Evolutionary conservation across 2,329 filamentous ascomycete genomes (phyloP), one percentile per base, ranked within the genome.

Genomic region (Chalaropsis thielavioides): DNA sequence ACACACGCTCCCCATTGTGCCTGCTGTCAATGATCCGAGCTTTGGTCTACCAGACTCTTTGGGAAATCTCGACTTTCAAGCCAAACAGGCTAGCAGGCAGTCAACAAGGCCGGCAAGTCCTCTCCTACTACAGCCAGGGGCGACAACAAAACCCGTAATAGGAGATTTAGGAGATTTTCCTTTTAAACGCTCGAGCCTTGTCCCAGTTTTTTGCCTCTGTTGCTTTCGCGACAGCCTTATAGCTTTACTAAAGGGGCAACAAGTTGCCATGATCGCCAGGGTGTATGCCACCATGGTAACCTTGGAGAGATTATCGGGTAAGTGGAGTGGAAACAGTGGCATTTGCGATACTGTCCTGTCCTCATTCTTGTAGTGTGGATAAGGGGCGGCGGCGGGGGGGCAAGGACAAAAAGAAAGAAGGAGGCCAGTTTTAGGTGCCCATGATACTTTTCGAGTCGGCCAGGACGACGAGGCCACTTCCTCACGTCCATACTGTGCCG

Each of bases 191-290:
- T 56, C 51, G 51, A 56, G 51, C 51, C 51, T n/a, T 56, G 51
- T 56, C 51, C 51, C 3, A 56, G n/a, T 10, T n/a, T 56, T 56
- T 56, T 56, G 51, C 51, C 27, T 56, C 51, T 56, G 51, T 56
- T 35, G 13, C 27, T 56, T 56, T 56, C 51, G 51, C 51, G 51
- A 56, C 51, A 56, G 51, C 51, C 51, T 56, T 56, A 56, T 56
- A 56, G 51, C 24, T 56, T 31, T 56, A 35, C 51, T 11, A 31
- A 56, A 56, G 27, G 51, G 51, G 51, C 51, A 56, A n/a, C n/a
- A 56, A 31, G 8, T 56, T 56, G 41, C 27, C 22, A 56, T 56
- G 51, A 56, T 56, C 51, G 51, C 51, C 22, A 56, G 24, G 22
- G 31, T 35, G 51, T 56, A 56, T 56, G 17, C 51, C 8, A 56